Evolutionary conservation across 2,329 filamentous ascomycete genomes (phyloP), one percentile per base, ranked within the genome.

Genomic region (Colletotrichum sp.): DNA sequence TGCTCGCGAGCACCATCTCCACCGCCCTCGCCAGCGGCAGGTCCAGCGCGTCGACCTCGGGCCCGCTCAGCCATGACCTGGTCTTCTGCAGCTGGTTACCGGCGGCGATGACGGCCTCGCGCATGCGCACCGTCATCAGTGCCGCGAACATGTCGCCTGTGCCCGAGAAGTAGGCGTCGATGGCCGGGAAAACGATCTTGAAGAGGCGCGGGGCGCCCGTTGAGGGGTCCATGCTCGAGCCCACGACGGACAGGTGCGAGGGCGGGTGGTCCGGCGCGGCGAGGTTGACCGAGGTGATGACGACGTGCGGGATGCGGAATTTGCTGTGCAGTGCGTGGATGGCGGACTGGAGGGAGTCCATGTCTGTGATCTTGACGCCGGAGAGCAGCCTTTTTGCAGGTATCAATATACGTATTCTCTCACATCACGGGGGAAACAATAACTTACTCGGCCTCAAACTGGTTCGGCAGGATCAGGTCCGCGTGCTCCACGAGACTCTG

Each of bases 71-170:
- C 97, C 97, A 99, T 77, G 92, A 92, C 8, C 87, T 84, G 4
- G 85, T 90, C 9, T 86, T 82, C 18, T 88, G 84, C 6, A 98
- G 85, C 4, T 8, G n/a, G 38, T 58, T 26, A 1, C 21, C 66
- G 2, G 80, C 83, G 21, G 81, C 85, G 68, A 87, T 85, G 2
- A 95, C 94, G 30, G 95, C 96, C 87, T 99, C 95, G 74, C 96
- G 93, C 81, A 99, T 92, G 34, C 96, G 93, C 55, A 95, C 95
- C 2, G 98, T 92, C 82, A 95, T 96, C 61, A 99, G 89, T 9
- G 96, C 96, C 34, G 96, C 96, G 82, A 99, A 99, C 96, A 99
- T 98, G 87, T 99, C 97, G 63, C 97, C 97, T 0, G 98, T 99
- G 55, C 97, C 97, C 80, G 94, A 96, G 86, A 99, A 99, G 88